Base-by-base conservation (phyloP, 2,329 filamentous ascomycete species). In the Colletotrichum zoysiae region DNA sequence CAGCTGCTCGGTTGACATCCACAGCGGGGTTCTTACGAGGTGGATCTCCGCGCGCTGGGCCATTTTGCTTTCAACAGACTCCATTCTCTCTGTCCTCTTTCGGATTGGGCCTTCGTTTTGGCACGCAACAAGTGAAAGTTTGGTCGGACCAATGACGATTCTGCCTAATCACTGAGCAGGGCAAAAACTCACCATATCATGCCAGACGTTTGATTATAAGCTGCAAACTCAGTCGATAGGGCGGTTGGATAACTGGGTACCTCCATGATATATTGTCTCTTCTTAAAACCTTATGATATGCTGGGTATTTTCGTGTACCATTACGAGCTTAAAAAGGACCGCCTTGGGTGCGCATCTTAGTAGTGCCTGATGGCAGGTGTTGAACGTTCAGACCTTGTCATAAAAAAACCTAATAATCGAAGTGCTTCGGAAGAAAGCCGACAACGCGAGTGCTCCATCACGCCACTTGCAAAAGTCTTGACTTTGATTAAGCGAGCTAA, bases 1-100 rank as follows among this genome's bases (percentile, higher is more conserved):
- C 51, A 48, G 35, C 30, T 9, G 48, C 38, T 40, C 51, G 18
- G 35, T 5, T 42, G 16, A 42, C 59, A 51, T 56, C 65, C 69
- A 69, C 59, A 69, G 69, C 38, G 65, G 69, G 65, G 69, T 26
- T 40, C 12, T 33, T 69, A 26, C 59, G 65, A 69, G 46, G 69
- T 71, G 65, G 69, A 71, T 33, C 64, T 56, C 60, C 58, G 40
- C 58, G 58, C n/a, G 50, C 23, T 38, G 38, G 16, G 23, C 38
- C 40, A 42, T 30, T 56, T 38, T 56, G 23, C 56, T 23, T 18
- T 50, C 40, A 42, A 33, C 33, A 48, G 30, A 30, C 55, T 20
- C 53, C 56, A n/a, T 48, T 14, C 16, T 53, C 57, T 67, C 57
- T 40, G 48, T 67, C 57, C 44, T 16, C 38, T 53, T 55, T 62